Evolutionary conservation across 257 asterid species (phyloP).

Genomic region (Primulina huaijiensis): DNA sequence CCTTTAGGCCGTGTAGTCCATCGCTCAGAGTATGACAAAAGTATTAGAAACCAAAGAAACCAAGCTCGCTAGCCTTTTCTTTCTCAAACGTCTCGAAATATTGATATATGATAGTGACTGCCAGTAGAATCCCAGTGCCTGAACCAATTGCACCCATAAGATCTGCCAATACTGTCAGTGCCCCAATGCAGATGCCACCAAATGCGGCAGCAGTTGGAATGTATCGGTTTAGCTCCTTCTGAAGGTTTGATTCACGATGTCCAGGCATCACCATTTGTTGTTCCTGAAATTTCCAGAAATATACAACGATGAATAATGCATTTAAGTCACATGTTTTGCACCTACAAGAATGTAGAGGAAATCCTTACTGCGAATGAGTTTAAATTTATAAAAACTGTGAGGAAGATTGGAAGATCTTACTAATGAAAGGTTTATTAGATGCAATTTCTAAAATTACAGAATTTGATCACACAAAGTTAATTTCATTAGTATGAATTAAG

Average conservation of each 20-base stretch:
- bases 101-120: conserved; percentile 32
- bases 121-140: conserved; percentile 30
- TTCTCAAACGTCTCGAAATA: conserved; percentile 33
- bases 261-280: conserved; percentile 33
- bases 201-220: conserved; percentile 35
- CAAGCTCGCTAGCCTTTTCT: conserved; percentile 31
- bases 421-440: background rate
- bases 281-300: conserved; percentile 23
- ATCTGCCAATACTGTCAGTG: conserved; percentile 38
- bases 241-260: conserved; percentile 28
- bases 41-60: conserved; percentile 27
- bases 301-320: background rate
- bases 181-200: conserved; percentile 35
- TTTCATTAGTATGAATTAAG: background rate
- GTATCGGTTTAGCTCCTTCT: conserved; percentile 36
- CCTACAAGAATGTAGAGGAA: background rate
- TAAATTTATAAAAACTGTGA: background rate
- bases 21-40: background rate
- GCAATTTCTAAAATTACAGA: background rate
- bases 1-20: background rate
- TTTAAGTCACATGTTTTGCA: background rate
- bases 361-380: background rate
- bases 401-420: background rate
- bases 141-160: conserved; percentile 36
- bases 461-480: background rate